Percentiles rank a stretch among this genome's conserved stretches.
Conservation (phyloP, 2,329 filamentous ascomycete species). For the Cadophora gregata region DNA sequence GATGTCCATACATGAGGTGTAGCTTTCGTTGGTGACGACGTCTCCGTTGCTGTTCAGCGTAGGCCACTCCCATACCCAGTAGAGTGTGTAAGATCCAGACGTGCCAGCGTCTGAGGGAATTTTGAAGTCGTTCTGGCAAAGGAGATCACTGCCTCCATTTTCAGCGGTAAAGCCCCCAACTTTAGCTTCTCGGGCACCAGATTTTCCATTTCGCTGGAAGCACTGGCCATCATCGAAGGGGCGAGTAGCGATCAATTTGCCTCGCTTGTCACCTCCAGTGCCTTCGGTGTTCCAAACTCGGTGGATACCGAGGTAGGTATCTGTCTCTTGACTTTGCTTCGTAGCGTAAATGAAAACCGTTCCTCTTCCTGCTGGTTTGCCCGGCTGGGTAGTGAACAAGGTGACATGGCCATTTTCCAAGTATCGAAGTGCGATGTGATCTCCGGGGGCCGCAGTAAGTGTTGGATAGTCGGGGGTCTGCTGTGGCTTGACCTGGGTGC, state of each 20-base stretch:
- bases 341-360: conserved; percentile 81
- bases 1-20: conserved; percentile 64
- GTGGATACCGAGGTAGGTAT: conserved; percentile 69
- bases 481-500: conserved; percentile 60
- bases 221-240: conserved; percentile 92
- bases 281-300: conserved; percentile 80
- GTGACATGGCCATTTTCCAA: conserved; percentile 81
- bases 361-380: conserved; percentile 70
- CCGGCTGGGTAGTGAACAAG: conserved; percentile 57
- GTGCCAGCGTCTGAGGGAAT: conserved; percentile 70
- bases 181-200: conserved; percentile 61
- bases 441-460: conserved; percentile 59
- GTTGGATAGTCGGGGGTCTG: conserved; percentile 32
- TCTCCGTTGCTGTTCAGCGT: conserved; percentile 55
- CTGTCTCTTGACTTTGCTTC: conserved; percentile 57
- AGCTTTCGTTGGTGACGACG: conserved; percentile 60
- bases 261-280: conserved; percentile 79
- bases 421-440: conserved; percentile 70
- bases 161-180: no score
- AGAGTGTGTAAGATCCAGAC: conserved; percentile 76
- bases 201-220: conserved; percentile 72
- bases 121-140: conserved; percentile 82
- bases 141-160: no score
- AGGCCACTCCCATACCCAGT: conserved; percentile 98
- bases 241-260: conserved; percentile 75